Conservation (phyloP, 805 yeast genomes). For the Saturnispora diversa region DNA sequence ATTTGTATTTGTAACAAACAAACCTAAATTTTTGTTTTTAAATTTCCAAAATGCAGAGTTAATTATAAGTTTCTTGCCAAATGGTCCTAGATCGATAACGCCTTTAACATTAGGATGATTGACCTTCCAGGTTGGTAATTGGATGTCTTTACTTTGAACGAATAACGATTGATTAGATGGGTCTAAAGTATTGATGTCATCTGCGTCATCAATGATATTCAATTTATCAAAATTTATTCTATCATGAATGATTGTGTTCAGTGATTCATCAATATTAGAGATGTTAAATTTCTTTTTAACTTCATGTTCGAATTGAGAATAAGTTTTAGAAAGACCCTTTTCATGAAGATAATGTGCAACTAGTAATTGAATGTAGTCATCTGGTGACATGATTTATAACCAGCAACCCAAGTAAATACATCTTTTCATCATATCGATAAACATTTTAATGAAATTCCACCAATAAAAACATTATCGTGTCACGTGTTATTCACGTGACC, state of each 20-base stretch:
- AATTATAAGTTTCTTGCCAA: constrained; percentile 22
- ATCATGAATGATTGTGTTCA: constrained; percentile 31
- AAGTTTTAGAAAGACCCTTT: constrained; percentile 40
- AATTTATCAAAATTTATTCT: constrained; percentile 24
- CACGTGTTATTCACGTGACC: too few species aligned
- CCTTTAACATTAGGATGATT: constrained; percentile 15
- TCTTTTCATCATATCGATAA: too few species aligned
- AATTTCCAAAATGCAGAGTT: constrained; percentile 15
- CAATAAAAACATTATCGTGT: too few species aligned
- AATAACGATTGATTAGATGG: constrained; percentile 22
- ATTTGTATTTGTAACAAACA: constrained; percentile 26
- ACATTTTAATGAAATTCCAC: too few species aligned
- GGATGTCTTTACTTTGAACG: constrained; percentile 16
- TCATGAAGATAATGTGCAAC: constrained; percentile 53
- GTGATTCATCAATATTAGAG: constrained; percentile 27
- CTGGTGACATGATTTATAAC: constrained; percentile 3
- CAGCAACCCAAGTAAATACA: too few species aligned
- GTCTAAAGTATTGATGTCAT: constrained; percentile 6
- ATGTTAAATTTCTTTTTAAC: constrained; percentile 28
- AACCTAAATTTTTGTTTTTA: constrained; percentile 11
- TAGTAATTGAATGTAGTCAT: constrained; percentile 25
- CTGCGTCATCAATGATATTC: background rate
- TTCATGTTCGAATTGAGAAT: constrained; percentile 42
- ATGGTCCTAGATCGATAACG: constrained; percentile 14
- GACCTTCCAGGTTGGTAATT: constrained; percentile 25